Percentiles rank a stretch among this genome's conserved stretches.
phyloP scores from a whole-genome alignment of 768 basidiomycete species.

The Coprinellus aureogranulatus region DNA sequence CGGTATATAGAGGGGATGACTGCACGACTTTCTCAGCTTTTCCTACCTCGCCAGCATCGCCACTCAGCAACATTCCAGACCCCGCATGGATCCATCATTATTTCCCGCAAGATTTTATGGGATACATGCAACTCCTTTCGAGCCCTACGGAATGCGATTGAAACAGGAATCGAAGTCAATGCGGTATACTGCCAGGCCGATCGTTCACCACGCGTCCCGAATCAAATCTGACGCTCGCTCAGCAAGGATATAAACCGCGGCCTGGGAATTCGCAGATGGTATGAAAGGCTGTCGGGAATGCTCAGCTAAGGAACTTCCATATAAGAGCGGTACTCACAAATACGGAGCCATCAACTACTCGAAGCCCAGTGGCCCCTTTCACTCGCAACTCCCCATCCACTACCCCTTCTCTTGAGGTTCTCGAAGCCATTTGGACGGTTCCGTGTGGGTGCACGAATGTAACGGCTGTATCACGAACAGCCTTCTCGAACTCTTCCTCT shows the following conservation, averaged over 20 bases:
- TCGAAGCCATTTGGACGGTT: conserved; percentile 8
- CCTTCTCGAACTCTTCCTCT: conserved; percentile 1
- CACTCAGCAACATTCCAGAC: too few relatives aligned
- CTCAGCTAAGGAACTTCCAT: background rate
- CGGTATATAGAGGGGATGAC: too few relatives aligned
- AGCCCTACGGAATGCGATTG: too few relatives aligned
- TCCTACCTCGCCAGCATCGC: too few relatives aligned
- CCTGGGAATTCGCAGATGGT: conserved; percentile 9
- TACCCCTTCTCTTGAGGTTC: conserved; percentile 4
- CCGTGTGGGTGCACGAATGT: conserved; percentile 7
- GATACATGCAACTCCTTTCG: too few relatives aligned
- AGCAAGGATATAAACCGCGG: conserved; percentile 6
- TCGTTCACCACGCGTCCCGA: background rate
- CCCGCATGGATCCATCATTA: too few relatives aligned
- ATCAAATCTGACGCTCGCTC: conserved; percentile 10
- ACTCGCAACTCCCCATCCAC: conserved; percentile 13
- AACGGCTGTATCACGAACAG: background rate
- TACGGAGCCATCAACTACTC: conserved; percentile 13
- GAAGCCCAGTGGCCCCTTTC: conserved; percentile 4
- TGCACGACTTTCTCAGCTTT: too few relatives aligned
- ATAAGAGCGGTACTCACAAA: background rate
- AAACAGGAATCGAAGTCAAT: too few relatives aligned
- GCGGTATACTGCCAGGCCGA: too few relatives aligned
- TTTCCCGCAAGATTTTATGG: too few relatives aligned
- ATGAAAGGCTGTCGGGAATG: conserved; percentile 4